These are phyloP conservation scores for Herpetomonas tarakana DNA, from an alignment of 208 protist species.

Conservation along the genomic window DNA sequence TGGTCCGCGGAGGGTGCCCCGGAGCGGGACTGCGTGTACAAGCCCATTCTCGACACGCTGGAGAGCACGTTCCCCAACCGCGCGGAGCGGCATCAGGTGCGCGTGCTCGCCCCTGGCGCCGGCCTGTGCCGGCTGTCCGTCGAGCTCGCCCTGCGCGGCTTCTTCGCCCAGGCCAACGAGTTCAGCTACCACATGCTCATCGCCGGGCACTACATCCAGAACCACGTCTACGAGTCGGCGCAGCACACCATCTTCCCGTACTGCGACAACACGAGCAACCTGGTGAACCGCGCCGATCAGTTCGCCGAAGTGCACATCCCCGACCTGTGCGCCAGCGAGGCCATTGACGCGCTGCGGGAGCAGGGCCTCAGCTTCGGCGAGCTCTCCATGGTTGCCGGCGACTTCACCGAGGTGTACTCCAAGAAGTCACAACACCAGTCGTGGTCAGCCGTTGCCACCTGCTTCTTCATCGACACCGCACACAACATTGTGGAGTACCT, in stretches of 20 bases:
- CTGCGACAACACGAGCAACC: conserved; percentile 91
- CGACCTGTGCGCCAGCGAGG: conserved; percentile 85
- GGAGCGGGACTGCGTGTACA: conserved; percentile 91
- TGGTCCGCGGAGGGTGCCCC: conserved; percentile 90
- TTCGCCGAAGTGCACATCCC: conserved; percentile 88
- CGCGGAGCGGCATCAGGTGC: conserved; percentile 34
- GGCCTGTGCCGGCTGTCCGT: conserved; percentile 94
- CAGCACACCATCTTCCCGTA: conserved; percentile 92
- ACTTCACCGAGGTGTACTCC: conserved; percentile 96
- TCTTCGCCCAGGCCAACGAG: conserved; percentile 94
- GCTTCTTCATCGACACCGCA: conserved; percentile 98
- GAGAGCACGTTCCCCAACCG: conserved; percentile 72
- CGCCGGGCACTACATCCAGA: conserved; percentile 95
- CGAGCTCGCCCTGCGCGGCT: conserved; percentile 92
- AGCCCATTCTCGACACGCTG: conserved; percentile 83
- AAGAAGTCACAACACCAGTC: conserved; percentile 70
- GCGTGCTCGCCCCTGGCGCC: conserved; percentile 86
- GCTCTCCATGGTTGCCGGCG: conserved; percentile 96
- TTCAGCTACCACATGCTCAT: conserved; percentile 98
- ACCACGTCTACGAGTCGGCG: conserved; percentile 77
- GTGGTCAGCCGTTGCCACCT: conserved; percentile 93
- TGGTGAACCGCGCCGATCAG: conserved; percentile 86
- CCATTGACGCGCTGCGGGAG: conserved; percentile 62
- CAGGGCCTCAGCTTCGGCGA: conserved; percentile 61
- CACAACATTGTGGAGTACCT: conserved; percentile 97